Conservation (phyloP, 768 basidiomycete genomes). For the Antrodiella citrinella region DNA sequence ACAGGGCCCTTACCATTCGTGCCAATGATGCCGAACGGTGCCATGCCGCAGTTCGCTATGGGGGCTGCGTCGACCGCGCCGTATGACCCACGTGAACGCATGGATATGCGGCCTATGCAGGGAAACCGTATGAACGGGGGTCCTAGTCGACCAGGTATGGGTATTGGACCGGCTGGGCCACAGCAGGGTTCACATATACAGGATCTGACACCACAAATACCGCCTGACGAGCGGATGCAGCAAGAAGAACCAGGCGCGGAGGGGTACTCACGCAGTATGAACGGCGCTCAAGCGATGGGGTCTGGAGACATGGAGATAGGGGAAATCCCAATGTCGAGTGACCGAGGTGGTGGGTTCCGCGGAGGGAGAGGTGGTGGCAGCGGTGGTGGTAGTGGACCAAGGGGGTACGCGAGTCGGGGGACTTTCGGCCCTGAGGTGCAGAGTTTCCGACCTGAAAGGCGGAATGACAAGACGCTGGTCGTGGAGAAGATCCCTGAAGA, state of each 20-base stretch:
- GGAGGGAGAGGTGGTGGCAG: constrained; percentile 22
- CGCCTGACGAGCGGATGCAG: constrained; percentile 26
- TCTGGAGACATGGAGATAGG: constrained; percentile 25
- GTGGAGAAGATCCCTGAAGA: constrained; percentile 92
- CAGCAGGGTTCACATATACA: constrained; percentile 70
- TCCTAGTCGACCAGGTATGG: constrained; percentile 17
- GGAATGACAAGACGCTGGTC: constrained; percentile 76
- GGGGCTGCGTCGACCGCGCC: constrained; percentile 31
- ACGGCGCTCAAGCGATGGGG: constrained; percentile 8
- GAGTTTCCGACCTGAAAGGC: constrained; percentile 57
- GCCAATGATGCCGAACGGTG: constrained; percentile 55
- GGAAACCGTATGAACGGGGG: constrained; percentile 20
- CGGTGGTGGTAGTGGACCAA: constrained; percentile 29
- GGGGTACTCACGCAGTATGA: constrained; percentile 6
- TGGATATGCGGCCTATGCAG: constrained; percentile 65
- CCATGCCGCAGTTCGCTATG: constrained; percentile 46
- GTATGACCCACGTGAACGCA: constrained; percentile 76
- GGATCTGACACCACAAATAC: constrained; percentile 59
- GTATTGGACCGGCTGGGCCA: constrained; percentile 18
- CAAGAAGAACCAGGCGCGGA: constrained; percentile 6
- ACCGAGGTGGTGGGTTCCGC: constrained; percentile 11
- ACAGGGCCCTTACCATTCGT: constrained; percentile 51
- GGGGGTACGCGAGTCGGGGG: constrained; percentile 38
- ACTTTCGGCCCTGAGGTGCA: constrained; percentile 60
- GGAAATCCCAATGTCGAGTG: constrained; percentile 18